phyloP scores from a whole-genome alignment of 2,329 filamentous ascomycete species.

The Microcyclosporella mali region DNA sequence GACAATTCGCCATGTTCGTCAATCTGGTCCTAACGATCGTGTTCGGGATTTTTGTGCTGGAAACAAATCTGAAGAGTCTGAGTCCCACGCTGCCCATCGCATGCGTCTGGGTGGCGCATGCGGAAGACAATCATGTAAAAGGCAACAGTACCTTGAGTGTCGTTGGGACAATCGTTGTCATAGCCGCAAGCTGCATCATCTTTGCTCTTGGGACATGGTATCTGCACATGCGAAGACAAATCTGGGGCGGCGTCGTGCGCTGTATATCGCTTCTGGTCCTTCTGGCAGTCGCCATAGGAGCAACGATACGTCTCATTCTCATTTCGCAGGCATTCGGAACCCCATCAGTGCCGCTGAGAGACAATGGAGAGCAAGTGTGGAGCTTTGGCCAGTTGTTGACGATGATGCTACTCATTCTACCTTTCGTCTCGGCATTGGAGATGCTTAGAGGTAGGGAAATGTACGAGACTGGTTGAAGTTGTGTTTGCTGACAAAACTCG shows the following conservation, averaged over 20 bases:
- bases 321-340: slow-evolving; percentile 58
- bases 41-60: slow-evolving; percentile 52
- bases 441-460: slow-evolving; percentile 51
- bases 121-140: slow-evolving; percentile 25
- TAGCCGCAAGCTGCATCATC: slow-evolving; percentile 53
- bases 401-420: slow-evolving; percentile 54
- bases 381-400: slow-evolving; percentile 59
- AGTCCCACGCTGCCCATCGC: slow-evolving; percentile 52
- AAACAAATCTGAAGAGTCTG: slow-evolving; percentile 48
- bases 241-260: slow-evolving; percentile 52
- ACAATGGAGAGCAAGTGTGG: slow-evolving; percentile 53
- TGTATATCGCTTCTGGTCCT: slow-evolving; percentile 47
- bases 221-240: slow-evolving; percentile 51
- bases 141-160: slow-evolving; percentile 40
- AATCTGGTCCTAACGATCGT: slow-evolving; percentile 56
- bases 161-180: slow-evolving; percentile 56
- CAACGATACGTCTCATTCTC: slow-evolving; percentile 51
- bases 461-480: neutral
- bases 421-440: slow-evolving; percentile 55
- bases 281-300: slow-evolving; percentile 52
- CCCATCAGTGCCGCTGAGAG: slow-evolving; percentile 45
- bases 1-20: slow-evolving; percentile 60
- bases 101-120: slow-evolving; percentile 52
- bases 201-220: slow-evolving; percentile 60
- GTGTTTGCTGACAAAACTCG: neutral